These are phyloP conservation scores for Ulmus americana DNA, from an alignment of 331 rosid species.

Conservation along the genomic window DNA sequence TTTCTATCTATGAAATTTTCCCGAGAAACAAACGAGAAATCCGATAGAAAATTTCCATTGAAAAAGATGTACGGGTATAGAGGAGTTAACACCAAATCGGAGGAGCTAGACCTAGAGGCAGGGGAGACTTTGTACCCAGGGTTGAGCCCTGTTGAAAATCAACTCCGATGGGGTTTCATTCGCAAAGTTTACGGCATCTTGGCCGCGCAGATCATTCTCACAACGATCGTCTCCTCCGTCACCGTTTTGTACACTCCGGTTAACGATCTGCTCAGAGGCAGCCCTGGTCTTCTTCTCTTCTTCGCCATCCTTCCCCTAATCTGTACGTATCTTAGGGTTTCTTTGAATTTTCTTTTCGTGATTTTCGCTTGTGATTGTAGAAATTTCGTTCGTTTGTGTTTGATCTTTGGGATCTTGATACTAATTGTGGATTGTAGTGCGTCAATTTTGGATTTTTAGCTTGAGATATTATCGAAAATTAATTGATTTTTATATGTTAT, in stretches of 20 bases:
- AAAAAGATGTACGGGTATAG: constrained; percentile 39
- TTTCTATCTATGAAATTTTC: constrained; percentile 6
- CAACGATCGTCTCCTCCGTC: constrained; percentile 64
- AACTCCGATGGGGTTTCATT: constrained; percentile 96
- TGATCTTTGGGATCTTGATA: neutral
- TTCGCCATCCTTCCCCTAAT: constrained; percentile 70
- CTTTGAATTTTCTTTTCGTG: too few relatives aligned
- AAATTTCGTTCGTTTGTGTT: neutral
- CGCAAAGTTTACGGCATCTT: constrained; percentile 94
- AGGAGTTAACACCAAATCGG: constrained; percentile 35
- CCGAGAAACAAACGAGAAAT: constrained; percentile 11
- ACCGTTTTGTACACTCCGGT: constrained; percentile 69
- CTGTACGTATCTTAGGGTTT: constrained; percentile 41
- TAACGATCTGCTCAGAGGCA: constrained; percentile 71
- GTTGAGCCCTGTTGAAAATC: constrained; percentile 63
- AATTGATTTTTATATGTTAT: too few relatives aligned
- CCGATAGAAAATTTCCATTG: constrained; percentile 1
- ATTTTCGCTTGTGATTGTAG: neutral
- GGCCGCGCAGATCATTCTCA: constrained; percentile 72
- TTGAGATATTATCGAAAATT: neutral
- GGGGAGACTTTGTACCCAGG: constrained; percentile 83
- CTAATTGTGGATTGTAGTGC: neutral
- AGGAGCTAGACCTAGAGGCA: constrained; percentile 70
- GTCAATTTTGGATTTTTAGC: neutral
- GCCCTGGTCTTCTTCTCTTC: constrained; percentile 64